phyloP scores from a whole-genome alignment of 371 early-diverging fungal genomes.

The Mucor racemosus region DNA sequence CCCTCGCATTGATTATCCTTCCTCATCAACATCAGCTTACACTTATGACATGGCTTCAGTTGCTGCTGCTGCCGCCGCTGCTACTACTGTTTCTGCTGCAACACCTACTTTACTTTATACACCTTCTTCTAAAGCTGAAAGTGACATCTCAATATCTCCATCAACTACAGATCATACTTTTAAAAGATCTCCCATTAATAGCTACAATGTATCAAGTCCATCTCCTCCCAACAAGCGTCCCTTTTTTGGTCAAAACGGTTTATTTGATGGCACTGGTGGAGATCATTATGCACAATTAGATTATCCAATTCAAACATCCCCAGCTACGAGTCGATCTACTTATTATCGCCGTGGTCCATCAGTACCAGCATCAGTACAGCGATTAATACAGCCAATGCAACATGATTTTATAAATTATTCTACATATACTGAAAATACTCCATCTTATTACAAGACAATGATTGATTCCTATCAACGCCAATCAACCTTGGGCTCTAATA shows the following conservation, averaged over 20 bases:
- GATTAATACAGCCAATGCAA: not conserved
- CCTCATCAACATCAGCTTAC: not conserved
- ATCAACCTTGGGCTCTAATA: not conserved
- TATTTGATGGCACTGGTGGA: slow-evolving; percentile 8
- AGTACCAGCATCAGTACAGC: not conserved
- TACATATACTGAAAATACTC: slow-evolving; percentile 5
- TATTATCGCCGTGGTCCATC: slow-evolving; percentile 9
- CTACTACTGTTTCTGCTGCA: not conserved
- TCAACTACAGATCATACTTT: slow-evolving; percentile 12
- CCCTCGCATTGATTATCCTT: slow-evolving; percentile 10
- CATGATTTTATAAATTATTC: slow-evolving; percentile 16
- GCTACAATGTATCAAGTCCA: not conserved
- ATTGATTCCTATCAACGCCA: slow-evolving; percentile 1
- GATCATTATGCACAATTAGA: not conserved
- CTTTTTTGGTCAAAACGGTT: slow-evolving; percentile 17
- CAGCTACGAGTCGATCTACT: slow-evolving; percentile 2
- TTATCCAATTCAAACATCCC: slow-evolving; percentile 12
- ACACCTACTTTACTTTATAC: slow-evolving; percentile 15
- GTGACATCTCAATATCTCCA: slow-evolving; percentile 15
- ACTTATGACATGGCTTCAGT: slow-evolving; percentile 9
- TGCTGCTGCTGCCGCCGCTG: slow-evolving; percentile 11
- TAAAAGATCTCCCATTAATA: slow-evolving; percentile 11
- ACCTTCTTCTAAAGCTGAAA: slow-evolving; percentile 17
- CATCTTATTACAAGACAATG: slow-evolving; percentile 18
- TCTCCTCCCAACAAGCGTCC: slow-evolving; percentile 13